Evolutionary conservation across 2,329 filamentous ascomycete species (phyloP).

Genomic region (Paramyrothecium roridum): DNA sequence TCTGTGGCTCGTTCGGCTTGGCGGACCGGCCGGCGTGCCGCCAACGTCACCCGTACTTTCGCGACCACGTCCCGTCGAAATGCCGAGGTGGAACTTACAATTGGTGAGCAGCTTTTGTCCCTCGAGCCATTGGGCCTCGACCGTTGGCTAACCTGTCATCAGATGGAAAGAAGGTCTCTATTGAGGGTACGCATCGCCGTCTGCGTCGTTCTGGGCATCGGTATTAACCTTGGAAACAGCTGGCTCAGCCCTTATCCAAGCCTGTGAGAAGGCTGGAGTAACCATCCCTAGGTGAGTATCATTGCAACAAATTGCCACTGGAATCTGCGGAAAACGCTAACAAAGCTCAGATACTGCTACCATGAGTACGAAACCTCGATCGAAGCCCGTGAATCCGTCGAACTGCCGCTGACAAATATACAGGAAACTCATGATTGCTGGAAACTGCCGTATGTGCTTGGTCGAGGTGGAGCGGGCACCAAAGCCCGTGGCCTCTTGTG

Average conservation of each 20-base stretch:
- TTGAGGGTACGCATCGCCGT: conserved; percentile 69
- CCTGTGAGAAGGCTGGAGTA: conserved; percentile 94
- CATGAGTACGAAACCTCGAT: conserved; percentile 70
- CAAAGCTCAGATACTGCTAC: conserved; percentile 79
- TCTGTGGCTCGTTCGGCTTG: conserved; percentile 66
- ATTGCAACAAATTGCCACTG: conserved; percentile 4
- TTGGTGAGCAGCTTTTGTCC: conserved; percentile 56
- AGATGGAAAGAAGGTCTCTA: conserved; percentile 98
- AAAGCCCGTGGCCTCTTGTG: conserved; percentile 96
- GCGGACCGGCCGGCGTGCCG: conserved; percentile 58
- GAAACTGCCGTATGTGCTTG: conserved; percentile 99
- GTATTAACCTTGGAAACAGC: conserved; percentile 56
- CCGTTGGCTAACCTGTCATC: conserved; percentile 27
- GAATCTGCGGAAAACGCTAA: conserved; percentile 25
- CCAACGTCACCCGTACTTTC: conserved; percentile 71
- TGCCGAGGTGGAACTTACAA: conserved; percentile 94
- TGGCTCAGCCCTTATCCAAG: conserved; percentile 95
- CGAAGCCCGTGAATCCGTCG: conserved; percentile 6
- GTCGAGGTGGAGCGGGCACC: conserved; percentile 96
- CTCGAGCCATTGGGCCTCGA: conserved; percentile 23
- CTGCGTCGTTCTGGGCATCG: conserved; percentile 11
- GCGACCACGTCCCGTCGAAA: conserved; percentile 72
- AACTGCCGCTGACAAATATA: conserved; percentile 35
- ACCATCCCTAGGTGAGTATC: conserved; percentile 74
- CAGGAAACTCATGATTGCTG: conserved; percentile 97